Evolutionary conservation across 768 basidiomycete species (phyloP).

Genomic region (Tricholoma furcatifolium): DNA sequence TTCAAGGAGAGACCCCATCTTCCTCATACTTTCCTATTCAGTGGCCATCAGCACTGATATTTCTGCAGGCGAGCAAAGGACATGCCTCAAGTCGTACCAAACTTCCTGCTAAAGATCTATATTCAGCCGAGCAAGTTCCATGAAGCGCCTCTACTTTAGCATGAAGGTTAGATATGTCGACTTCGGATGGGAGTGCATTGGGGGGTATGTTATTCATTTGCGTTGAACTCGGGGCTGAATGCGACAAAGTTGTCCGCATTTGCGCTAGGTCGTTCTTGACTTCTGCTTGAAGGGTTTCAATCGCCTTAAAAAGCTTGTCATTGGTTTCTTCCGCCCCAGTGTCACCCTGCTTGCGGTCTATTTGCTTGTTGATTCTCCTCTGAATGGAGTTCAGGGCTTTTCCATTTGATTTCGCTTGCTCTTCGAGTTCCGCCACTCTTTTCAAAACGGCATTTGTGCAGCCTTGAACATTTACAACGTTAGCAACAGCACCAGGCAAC

Average conservation of each 20-base stretch:
- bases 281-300: conserved; percentile 7
- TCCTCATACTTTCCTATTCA: conserved; percentile 28
- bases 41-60: background rate
- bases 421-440: conserved; percentile 14
- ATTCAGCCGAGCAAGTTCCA: background rate
- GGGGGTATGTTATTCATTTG: conserved; percentile 13
- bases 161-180: conserved; percentile 10
- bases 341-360: no score
- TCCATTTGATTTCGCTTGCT: conserved; percentile 6
- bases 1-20: conserved; percentile 47
- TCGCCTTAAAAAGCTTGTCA: conserved; percentile 1
- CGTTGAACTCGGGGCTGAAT: background rate
- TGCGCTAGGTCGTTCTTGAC: conserved; percentile 6
- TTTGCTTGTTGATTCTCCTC: conserved; percentile 1
- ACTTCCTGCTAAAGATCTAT: background rate
- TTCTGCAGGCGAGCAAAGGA: background rate
- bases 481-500: conserved; percentile 12
- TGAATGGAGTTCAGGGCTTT: conserved; percentile 8
- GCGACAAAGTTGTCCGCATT: conserved; percentile 1
- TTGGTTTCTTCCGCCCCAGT: background rate
- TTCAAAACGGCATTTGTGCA: conserved; percentile 3
- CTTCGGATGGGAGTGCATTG: background rate
- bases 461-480: background rate
- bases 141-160: conserved; percentile 18
- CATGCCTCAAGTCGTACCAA: background rate